Evolutionary conservation across 225 moss, liverwort and hornwort species (phyloP).

Genomic region (Sphagnum tenellum): DNA sequence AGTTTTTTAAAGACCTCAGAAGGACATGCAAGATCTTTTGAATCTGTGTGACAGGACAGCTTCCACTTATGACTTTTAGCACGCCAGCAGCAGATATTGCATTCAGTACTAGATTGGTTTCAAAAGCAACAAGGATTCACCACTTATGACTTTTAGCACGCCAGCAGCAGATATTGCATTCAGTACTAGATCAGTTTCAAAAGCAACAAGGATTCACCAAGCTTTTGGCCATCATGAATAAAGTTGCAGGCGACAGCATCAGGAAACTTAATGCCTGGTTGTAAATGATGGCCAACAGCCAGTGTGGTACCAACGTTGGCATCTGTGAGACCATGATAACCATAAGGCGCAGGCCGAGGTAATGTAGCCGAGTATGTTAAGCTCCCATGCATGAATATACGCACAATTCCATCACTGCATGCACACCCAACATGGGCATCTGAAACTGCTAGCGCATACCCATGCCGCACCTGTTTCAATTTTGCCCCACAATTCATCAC

Average conservation of each 20-base stretch:
- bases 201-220: slow-evolving; percentile 22
- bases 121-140: slow-evolving; percentile 9
- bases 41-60: no score
- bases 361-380: slow-evolving; percentile 62
- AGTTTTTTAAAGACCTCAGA: no score
- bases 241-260: slow-evolving; percentile 77
- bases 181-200: not conserved
- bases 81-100: not conserved
- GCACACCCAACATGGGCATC: slow-evolving; percentile 71
- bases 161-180: not conserved
- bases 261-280: slow-evolving; percentile 61
- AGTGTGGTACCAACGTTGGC: slow-evolving; percentile 47
- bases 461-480: slow-evolving; percentile 54
- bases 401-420: slow-evolving; percentile 79
- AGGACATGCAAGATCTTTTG: no score
- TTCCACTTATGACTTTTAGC: no score
- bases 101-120: not conserved
- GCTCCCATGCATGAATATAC: slow-evolving; percentile 64
- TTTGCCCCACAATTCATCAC: no score
- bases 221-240: slow-evolving; percentile 54
- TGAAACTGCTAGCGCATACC: slow-evolving; percentile 66
- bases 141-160: slow-evolving; percentile 7
- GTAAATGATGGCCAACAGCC: slow-evolving; percentile 49
- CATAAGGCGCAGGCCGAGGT: slow-evolving; percentile 69
- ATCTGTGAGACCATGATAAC: slow-evolving; percentile 75